Evolutionary conservation across 805 yeast genomes (phyloP), one percentile per base, ranked within the genome.

Genomic region (Sugiyamaella smithiae): DNA sequence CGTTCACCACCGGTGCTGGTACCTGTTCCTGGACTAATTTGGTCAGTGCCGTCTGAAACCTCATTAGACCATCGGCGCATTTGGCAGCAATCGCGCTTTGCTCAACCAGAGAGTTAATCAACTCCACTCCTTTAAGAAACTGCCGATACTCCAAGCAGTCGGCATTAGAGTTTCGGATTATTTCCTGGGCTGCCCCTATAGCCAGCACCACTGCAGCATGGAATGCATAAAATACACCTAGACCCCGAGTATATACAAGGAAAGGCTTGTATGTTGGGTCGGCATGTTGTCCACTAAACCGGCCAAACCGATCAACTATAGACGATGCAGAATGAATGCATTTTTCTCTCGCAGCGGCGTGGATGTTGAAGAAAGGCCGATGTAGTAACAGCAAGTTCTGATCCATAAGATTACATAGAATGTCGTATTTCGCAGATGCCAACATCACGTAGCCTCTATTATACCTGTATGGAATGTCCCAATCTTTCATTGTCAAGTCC

Each of bases 161-260:
- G 22, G 12, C 38, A n/a, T 31, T 24, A 11, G 16, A 17, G 16
- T n/a, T n/a, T 20, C 24, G 22, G 2, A 31, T 24, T n/a, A 26
- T 20, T 12, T 47, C 33, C 37, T 47, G 46, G 12, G 45, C 50
- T 7, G 41, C 45, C 11, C 32, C 52, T 17, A 45, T 43, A 8
- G 52, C 52, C 33, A 43, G 36, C n/a, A 48, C 48, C 8, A 48
- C 41, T 14, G 48, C 29, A 19, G 48, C 48, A 38, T 48, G 52
- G 35, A 48, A 48, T n/a, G 45, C 38, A 25, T 48, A 48, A 19
- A 48, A 48, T 14, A 32, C 25, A 12, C 52, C 52, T 9, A 48
- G 40, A 7, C 48, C 52, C 5, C 52, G 43, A 7, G 31, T 22
- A 38, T 48, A 48, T 8, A 40, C 19, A 6, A 14, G 19, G 44